Percentiles rank a stretch among this genome's conserved stretches.
These are phyloP conservation scores for Ophiostoma novo-ulmi DNA, from an alignment of 2,329 filamentous ascomycete genomes.

Conservation along the genomic window DNA sequence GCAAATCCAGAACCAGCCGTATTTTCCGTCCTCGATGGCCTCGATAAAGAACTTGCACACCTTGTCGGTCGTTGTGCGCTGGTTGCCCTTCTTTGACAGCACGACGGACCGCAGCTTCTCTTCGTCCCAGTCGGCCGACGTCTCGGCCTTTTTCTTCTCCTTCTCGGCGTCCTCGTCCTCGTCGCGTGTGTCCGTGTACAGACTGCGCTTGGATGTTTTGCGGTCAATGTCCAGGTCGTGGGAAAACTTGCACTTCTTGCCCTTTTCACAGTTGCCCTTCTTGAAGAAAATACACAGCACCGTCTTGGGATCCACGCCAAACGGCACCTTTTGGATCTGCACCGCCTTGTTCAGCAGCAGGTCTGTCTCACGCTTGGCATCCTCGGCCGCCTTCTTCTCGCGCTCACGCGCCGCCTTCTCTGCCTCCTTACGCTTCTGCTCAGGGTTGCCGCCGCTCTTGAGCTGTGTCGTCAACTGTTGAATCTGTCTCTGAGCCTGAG, in stretches of 20 bases:
- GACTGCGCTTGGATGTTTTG: constrained; percentile 84
- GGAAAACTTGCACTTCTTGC: constrained; percentile 94
- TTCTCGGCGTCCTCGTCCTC: constrained; percentile 49
- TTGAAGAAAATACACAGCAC: constrained; percentile 96
- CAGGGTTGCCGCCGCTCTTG: constrained; percentile 69
- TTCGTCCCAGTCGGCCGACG: constrained; percentile 95
- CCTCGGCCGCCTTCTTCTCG: constrained; percentile 87
- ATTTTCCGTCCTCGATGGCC: constrained; percentile 96
- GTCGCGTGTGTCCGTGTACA: constrained; percentile 80
- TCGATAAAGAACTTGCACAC: constrained; percentile 99
- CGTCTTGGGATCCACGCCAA: constrained; percentile 96
- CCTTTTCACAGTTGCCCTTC: constrained; percentile 96
- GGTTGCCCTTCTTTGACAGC: constrained; percentile 94
- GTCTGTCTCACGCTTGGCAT: constrained; percentile 72
- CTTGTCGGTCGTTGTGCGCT: constrained; percentile 91
- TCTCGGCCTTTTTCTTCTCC: constrained; percentile 80
- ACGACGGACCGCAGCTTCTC: constrained; percentile 90
- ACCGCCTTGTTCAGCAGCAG: constrained; percentile 85
- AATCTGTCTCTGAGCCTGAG: constrained; percentile 83
- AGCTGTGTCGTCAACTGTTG: constrained; percentile 72
- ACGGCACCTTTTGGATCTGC: constrained; percentile 95
- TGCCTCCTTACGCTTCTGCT: constrained; percentile 75
- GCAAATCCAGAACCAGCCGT: constrained; percentile 98
- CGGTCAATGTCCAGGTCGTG: constrained; percentile 86
- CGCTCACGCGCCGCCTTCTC: constrained; percentile 65